These are phyloP conservation scores for Diutina catenulata DNA, from an alignment of 1,139 yeast species.

Conservation along the genomic window DNA sequence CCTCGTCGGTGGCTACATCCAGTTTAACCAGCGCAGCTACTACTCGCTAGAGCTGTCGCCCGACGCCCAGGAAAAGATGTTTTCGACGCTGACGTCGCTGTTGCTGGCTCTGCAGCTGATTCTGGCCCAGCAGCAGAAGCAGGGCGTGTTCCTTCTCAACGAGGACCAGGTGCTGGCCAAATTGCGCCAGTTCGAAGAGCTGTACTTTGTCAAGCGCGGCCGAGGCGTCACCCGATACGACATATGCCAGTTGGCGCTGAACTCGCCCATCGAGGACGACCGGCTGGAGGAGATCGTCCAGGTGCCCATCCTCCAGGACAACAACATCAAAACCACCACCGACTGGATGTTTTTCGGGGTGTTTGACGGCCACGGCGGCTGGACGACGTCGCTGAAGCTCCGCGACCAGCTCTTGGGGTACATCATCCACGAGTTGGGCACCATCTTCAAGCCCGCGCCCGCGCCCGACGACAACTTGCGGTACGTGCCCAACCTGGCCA, in stretches of 20 bases:
- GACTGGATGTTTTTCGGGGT: conserved; percentile 96
- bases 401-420: conserved; percentile 67
- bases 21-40: conserved; percentile 30
- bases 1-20: conserved; percentile 33
- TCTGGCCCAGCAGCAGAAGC: conserved; percentile 15
- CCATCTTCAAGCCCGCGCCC: conserved; percentile 49
- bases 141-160: conserved; percentile 36
- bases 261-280: conserved; percentile 92
- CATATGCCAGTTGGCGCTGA: conserved; percentile 79
- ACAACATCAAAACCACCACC: conserved; percentile 42
- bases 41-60: conserved; percentile 33
- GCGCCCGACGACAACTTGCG: conserved; percentile 39
- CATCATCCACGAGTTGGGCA: conserved; percentile 69
- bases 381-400: conserved; percentile 80
- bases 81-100: conserved; percentile 28
- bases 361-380: conserved; percentile 96
- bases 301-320: conserved; percentile 54
- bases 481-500: conserved; percentile 50
- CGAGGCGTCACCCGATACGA: conserved; percentile 92
- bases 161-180: conserved; percentile 67
- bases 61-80: conserved; percentile 13
- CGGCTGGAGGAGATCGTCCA: conserved; percentile 79
- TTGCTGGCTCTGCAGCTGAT: conserved; percentile 21
- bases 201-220: conserved; percentile 69
- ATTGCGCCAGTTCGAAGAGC: conserved; percentile 67